Evolutionary conservation across 2,329 filamentous ascomycete species (phyloP), one percentile per base, ranked within the genome.

Genomic region (Hypoxylon sp.): DNA sequence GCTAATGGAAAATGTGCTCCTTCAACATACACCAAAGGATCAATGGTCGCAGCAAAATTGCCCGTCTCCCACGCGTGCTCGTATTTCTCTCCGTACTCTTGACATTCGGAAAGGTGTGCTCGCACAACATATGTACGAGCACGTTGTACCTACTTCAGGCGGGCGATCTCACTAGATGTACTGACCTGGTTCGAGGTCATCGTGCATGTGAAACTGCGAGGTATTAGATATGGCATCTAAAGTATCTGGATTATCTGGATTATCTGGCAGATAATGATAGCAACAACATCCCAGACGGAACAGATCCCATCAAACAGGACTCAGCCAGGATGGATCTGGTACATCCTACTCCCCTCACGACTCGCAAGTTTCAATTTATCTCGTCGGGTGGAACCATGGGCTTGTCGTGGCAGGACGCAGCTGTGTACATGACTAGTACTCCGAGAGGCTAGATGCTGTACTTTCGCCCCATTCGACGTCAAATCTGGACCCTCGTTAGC

Each of bases 101-200:
- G 40, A 60, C 30, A 42, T 36, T 30, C 54, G 48, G 44, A 57
- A 65, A 62, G 51, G 50, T 68, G 65, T 65, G 65, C 65, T 68
- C 51, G 65, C 63, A 65, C 65, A 58, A 44, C 63, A 68, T 63
- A 61, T 66, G 65, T 65, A 68, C 36, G 48, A 63, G 40, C 44
- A 49, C n/a, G 32, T 33, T 45, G 48, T 61, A 58, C 49, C 50
- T 62, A 52, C 50, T 42, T 60, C 26, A 24, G 20, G 45, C 52
- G 24, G 60, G 24, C 26, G 48, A 64, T 64, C 52, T 51, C 28
- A 48, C 32, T 53, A 63, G 22, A 46, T 58, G 33, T 32, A 45
- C 33, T 58, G 32, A n/a, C 26, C 48, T 53, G 40, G 55, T 11
- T 33, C 62, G 57, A 57, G 62, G 63, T 63, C 54, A 59, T 59